A percentile compares a stretch with the other conserved stretches of the same genome.
These are phyloP conservation scores for Dactylellina sp. DNA, from an alignment of 2,329 filamentous ascomycete species.

Conservation along the genomic window DNA sequence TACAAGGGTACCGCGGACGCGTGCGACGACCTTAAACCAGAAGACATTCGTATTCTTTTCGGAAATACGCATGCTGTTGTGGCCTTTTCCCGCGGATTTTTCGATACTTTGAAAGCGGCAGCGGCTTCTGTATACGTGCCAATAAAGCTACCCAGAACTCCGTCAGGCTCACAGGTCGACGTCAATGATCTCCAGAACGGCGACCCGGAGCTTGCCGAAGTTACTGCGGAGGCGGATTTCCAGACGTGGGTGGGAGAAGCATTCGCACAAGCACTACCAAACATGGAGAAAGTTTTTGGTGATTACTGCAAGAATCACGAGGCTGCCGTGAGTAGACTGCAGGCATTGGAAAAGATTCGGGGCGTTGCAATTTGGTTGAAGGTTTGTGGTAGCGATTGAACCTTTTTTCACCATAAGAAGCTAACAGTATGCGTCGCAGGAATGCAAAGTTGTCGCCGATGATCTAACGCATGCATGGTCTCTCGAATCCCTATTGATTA, in stretches of 20 bases:
- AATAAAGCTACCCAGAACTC: slow-evolving; percentile 58
- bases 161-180: slow-evolving; percentile 61
- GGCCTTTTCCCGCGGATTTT: slow-evolving; percentile 82
- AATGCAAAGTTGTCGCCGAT: slow-evolving; percentile 91
- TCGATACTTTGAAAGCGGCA: slow-evolving; percentile 82
- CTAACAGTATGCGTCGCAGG: slow-evolving; percentile 62
- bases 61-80: slow-evolving; percentile 93
- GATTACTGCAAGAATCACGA: slow-evolving; percentile 75
- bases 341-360: slow-evolving; percentile 70
- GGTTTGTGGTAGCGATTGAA: slow-evolving; percentile 41
- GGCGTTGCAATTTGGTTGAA: slow-evolving; percentile 83
- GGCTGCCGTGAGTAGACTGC: slow-evolving; percentile 72
- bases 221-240: slow-evolving; percentile 70
- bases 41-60: slow-evolving; percentile 90
- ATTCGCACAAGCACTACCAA: slow-evolving; percentile 69
- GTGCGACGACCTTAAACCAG: slow-evolving; percentile 80
- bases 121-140: slow-evolving; percentile 79
- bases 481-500: slow-evolving; percentile 93
- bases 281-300: slow-evolving; percentile 75
- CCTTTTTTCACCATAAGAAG: slow-evolving; percentile 10
- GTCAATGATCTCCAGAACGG: slow-evolving; percentile 59
- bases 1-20: slow-evolving; percentile 93
- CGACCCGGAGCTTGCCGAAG: slow-evolving; percentile 58
- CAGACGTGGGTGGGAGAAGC: slow-evolving; percentile 71
- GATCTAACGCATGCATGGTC: slow-evolving; percentile 96